Conservation (phyloP, 805 yeast species). For the Ogataea sp. region DNA sequence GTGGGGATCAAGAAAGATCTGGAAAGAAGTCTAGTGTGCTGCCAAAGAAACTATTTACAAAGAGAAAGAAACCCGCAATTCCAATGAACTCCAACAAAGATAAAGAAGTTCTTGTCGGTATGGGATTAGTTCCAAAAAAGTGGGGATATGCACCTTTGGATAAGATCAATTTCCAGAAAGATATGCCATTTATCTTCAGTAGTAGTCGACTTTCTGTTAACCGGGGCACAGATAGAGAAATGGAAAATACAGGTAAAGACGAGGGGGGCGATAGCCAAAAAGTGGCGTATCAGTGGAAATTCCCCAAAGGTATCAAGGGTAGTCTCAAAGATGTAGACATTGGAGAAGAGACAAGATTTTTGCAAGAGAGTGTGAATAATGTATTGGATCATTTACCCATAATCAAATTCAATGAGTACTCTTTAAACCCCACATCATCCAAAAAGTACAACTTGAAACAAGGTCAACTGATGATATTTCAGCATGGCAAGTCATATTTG, state of each 20-base stretch:
- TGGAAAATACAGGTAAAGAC: neutral
- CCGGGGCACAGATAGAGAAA: too few relatives aligned
- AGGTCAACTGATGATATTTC: slow-evolving; percentile 3
- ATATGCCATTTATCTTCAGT: too few relatives aligned
- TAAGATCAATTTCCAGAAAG: too few relatives aligned
- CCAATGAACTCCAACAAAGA: neutral
- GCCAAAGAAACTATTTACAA: neutral
- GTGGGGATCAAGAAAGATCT: too few relatives aligned
- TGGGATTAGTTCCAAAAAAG: neutral
- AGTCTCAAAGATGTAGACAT: too few relatives aligned
- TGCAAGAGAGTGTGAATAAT: too few relatives aligned
- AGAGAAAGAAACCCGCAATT: neutral
- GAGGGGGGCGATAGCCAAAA: neutral
- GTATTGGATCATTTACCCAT: neutral
- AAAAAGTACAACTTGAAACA: neutral
- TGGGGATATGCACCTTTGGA: slow-evolving; percentile 1
- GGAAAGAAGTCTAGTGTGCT: too few relatives aligned
- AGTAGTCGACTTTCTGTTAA: too few relatives aligned
- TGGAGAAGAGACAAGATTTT: neutral
- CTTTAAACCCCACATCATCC: slow-evolving; percentile 3
- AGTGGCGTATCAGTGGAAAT: too few relatives aligned
- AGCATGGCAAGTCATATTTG: slow-evolving; percentile 4
- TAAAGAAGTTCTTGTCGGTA: neutral
- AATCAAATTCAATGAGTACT: slow-evolving; percentile 6
- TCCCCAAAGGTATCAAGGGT: too few relatives aligned